Base-by-base conservation (phyloP, 305 asterid genomes). In the Fraxinus velutina region DNA sequence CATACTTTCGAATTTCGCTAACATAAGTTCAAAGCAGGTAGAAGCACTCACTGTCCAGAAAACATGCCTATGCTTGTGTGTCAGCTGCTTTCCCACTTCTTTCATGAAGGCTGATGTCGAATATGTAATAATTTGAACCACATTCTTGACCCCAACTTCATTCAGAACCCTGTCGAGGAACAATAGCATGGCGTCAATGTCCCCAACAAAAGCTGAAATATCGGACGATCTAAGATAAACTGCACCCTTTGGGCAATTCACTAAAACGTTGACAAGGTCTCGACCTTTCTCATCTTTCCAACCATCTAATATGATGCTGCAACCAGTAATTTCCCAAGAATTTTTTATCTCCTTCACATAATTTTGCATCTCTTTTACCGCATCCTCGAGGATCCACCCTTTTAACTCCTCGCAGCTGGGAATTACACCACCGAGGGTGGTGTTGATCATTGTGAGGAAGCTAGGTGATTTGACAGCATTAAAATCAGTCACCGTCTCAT, bases 281-380 rank as follows among this genome's bases (percentile, higher is more conserved):
- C 91, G 80, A 12, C 90, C 92, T 6, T 73, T 83, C 24, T 75
- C 81, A 66, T 86, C 91, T 19, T 19, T 84, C 98, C 98, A 94
- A 42, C 86, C 94, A 75, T 94, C 97, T 21, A 92, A 81, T 76
- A 94, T 76, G 78, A 94, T 52, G 82, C 92, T 94, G 88, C 97
- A 92, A 0, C 96, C 97, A 0, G 96, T 87, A 3, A 83, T 79
- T 29, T 73, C 80, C 98, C 98, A 94, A 0, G 95, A 87, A 5
- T 4, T 84, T 57, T 75, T 84, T 0, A 89, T 80, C 15, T 76
- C 86, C 1, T 78, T 64, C 42, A 89, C 87, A 34, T 84, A 81
- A 0, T 82, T 83, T 19, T 55, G 88, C 86, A 85, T 86, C 85
- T 92, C 94, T 52, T 84, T 77, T 85, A 87, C 15, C 0, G 73